Percentiles rank a stretch among this genome's conserved stretches.
Conservation (phyloP, 345 rosid species). For the Eutrema heterophyllum region DNA sequence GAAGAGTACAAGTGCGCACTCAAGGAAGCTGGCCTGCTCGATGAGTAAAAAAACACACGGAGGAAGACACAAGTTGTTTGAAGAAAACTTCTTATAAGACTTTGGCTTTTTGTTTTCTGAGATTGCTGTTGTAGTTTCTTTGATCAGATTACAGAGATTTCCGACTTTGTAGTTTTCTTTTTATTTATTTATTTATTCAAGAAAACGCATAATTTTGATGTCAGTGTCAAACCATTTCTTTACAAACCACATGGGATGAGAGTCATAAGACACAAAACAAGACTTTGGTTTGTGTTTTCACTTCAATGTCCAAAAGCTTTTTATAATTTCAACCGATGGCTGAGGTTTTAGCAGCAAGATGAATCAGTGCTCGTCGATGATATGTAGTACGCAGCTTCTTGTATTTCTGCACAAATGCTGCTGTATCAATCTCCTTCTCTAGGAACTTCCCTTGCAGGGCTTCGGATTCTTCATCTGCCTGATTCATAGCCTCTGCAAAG, state of each 20-base stretch:
- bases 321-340: background rate
- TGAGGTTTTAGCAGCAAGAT: conserved; percentile 69
- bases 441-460: conserved; percentile 56
- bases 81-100: background rate
- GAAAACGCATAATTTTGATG: background rate
- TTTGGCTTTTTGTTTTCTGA: background rate
- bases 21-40: conserved; percentile 30
- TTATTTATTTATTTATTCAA: background rate
- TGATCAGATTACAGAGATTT: conserved; percentile 3
- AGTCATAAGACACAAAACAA: background rate
- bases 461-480: conserved; percentile 78
- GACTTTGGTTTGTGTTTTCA: background rate
- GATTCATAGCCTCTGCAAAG: conserved; percentile 59
- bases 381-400: conserved; percentile 70
- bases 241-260: background rate
- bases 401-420: conserved; percentile 63
- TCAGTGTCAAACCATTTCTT: background rate
- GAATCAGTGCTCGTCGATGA: conserved; percentile 72
- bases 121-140: background rate
- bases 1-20: conserved; percentile 31
- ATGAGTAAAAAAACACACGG: background rate
- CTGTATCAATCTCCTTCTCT: conserved; percentile 56
- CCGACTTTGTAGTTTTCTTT: background rate
- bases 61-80: background rate
- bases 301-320: background rate